A percentile compares a stretch with the other conserved stretches of the same genome.
Evolutionary conservation across 345 rosid genomes (phyloP).

Genomic region (Corchorus olitorius): DNA sequence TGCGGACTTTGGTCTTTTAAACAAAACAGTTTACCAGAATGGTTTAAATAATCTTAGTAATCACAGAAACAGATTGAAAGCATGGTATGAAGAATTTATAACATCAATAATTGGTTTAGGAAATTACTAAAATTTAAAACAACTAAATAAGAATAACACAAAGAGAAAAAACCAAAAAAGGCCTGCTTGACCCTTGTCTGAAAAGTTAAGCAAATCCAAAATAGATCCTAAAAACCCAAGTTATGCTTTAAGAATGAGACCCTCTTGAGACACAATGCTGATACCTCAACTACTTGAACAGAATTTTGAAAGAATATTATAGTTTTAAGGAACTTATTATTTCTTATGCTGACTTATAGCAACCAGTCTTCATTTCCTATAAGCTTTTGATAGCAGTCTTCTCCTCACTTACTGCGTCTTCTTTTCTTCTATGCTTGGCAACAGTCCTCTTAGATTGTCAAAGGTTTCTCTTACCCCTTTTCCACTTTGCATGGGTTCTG

Average conservation of each 20-base stretch:
- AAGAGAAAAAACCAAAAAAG: not conserved
- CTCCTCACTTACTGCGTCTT: not conserved
- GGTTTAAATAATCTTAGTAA: not conserved
- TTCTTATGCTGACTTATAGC: not conserved
- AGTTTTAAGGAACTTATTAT: not conserved
- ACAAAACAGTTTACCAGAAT: slow-evolving; percentile 2
- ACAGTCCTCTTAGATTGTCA: not conserved
- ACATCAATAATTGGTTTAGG: not conserved
- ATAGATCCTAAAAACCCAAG: not conserved
- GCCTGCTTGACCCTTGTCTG: not conserved
- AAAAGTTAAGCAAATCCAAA: not conserved
- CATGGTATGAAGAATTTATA: not conserved
- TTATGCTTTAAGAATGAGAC: slow-evolving; percentile 2
- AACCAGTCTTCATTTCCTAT: not conserved
- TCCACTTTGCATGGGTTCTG: not conserved
- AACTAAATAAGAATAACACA: not conserved
- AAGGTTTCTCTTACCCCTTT: not conserved
- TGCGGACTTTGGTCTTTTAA: not conserved
- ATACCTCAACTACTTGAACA: not conserved
- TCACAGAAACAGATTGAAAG: not conserved
- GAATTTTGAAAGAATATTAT: not conserved
- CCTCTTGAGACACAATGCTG: not conserved
- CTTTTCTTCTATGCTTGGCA: not conserved
- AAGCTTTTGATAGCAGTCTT: not conserved
- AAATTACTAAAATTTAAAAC: not conserved